These are phyloP conservation scores for Abelmoschus esculentus DNA, from an alignment of 345 rosid genomes.

Conservation along the genomic window DNA sequence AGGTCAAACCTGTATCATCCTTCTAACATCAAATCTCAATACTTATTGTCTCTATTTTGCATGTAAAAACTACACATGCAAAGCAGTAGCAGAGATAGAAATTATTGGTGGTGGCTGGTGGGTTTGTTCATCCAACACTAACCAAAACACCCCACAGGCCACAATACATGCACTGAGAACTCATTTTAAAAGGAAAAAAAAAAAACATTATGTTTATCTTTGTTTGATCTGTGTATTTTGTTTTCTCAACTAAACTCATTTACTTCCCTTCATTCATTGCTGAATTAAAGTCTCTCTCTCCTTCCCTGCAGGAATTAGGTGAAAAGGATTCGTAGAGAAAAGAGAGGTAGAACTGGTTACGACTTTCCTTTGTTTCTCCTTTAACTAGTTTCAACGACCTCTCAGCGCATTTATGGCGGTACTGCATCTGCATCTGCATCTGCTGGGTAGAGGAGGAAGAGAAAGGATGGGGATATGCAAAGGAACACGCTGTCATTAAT, in stretches of 20 bases:
- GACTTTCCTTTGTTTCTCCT: not conserved
- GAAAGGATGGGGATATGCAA: slow-evolving; percentile 24
- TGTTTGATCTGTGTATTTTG: not conserved
- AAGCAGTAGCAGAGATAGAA: not conserved
- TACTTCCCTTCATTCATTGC: slow-evolving; percentile 51
- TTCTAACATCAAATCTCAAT: not conserved
- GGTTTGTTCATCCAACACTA: slow-evolving; percentile 40
- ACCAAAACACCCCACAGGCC: no score
- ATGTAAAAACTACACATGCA: no score
- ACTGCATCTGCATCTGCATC: not conserved
- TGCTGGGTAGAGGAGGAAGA: slow-evolving; percentile 8
- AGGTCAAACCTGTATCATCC: slow-evolving; percentile 10
- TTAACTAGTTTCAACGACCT: slow-evolving; percentile 35
- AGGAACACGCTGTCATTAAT: slow-evolving; percentile 48
- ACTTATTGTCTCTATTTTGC: not conserved
- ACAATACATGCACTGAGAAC: no score
- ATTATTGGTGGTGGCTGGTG: slow-evolving; percentile 31
- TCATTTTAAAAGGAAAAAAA: slow-evolving; percentile 3
- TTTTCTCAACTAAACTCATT: slow-evolving; percentile 67
- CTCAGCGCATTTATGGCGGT: slow-evolving; percentile 49
- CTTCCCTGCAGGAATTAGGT: slow-evolving; percentile 56
- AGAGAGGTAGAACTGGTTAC: not conserved
- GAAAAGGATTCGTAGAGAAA: slow-evolving; percentile 2
- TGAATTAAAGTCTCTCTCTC: slow-evolving; percentile 25
- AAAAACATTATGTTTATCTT: slow-evolving; percentile 4